A percentile compares a stretch with the other conserved stretches of the same genome.
These are phyloP conservation scores for Auricularia cornea DNA, from an alignment of 768 basidiomycete genomes.

Conservation along the genomic window DNA sequence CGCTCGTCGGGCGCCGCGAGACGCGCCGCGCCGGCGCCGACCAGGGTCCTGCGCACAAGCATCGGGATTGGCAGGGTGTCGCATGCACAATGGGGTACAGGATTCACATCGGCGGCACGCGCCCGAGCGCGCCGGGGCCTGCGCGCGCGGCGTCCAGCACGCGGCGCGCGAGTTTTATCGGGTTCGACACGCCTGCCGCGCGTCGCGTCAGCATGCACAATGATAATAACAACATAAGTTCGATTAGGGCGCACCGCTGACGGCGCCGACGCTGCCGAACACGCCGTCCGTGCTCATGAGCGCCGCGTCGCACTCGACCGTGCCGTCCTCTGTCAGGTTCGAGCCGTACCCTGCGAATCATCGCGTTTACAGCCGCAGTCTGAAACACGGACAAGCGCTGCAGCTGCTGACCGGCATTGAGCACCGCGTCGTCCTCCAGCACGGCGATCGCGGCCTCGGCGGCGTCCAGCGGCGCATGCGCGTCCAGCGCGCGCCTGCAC, in stretches of 20 bases:
- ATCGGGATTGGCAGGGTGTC: neutral
- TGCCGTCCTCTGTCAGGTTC: slow-evolving; percentile 65
- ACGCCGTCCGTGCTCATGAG: slow-evolving; percentile 45
- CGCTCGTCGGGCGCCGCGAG: slow-evolving; percentile 40
- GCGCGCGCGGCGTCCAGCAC: slow-evolving; percentile 45
- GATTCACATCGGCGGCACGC: slow-evolving; percentile 61
- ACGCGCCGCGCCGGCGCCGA: slow-evolving; percentile 46
- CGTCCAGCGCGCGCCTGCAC: slow-evolving; percentile 36
- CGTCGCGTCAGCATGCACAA: neutral
- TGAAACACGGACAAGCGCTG: too few species aligned
- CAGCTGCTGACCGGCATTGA: slow-evolving; percentile 64
- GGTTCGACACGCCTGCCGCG: slow-evolving; percentile 54
- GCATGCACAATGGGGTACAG: neutral
- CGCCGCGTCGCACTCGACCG: slow-evolving; percentile 76
- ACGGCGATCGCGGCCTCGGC: slow-evolving; percentile 46
- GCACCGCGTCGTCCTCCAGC: slow-evolving; percentile 56
- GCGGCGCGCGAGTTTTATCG: slow-evolving; percentile 50
- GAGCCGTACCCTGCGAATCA: slow-evolving; percentile 55
- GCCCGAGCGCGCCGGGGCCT: slow-evolving; percentile 43
- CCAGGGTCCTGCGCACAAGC: slow-evolving; percentile 41
- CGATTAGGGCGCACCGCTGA: slow-evolving; percentile 52
- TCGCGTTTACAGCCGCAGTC: neutral
- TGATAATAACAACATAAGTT: neutral
- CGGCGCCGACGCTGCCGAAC: slow-evolving; percentile 72
- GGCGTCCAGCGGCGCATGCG: slow-evolving; percentile 31